Conservation (phyloP, 768 basidiomycete genomes). For the Calocera viscosa region DNA sequence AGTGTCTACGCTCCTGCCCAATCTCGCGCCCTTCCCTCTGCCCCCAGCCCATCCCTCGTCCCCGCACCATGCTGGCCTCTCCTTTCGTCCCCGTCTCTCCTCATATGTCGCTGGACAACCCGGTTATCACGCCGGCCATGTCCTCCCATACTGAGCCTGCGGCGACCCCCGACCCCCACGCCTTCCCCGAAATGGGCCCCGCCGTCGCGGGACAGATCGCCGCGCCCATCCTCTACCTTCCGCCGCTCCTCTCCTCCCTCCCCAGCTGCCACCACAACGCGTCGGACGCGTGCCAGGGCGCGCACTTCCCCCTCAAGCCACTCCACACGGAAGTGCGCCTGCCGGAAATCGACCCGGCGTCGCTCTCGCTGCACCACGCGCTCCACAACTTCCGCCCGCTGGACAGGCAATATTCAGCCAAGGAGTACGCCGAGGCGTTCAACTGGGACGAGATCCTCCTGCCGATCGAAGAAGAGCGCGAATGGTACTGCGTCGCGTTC, state of each 20-base stretch:
- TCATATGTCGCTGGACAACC: neutral
- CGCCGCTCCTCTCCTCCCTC: slow-evolving; percentile 69
- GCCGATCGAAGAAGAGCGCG: slow-evolving; percentile 57
- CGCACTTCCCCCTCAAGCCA: slow-evolving; percentile 26
- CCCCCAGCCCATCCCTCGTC: slow-evolving; percentile 13
- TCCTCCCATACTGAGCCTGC: neutral
- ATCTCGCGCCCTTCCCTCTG: neutral
- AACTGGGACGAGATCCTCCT: slow-evolving; percentile 70
- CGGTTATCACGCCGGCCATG: neutral
- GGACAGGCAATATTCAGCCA: slow-evolving; percentile 46
- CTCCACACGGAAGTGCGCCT: slow-evolving; percentile 59
- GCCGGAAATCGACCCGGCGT: slow-evolving; percentile 74
- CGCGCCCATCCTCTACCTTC: slow-evolving; percentile 60
- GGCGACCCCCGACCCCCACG: neutral
- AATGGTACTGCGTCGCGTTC: slow-evolving; percentile 91
- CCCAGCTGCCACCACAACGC: slow-evolving; percentile 31
- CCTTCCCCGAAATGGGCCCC: slow-evolving; percentile 1
- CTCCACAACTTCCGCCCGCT: slow-evolving; percentile 60
- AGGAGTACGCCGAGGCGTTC: slow-evolving; percentile 64
- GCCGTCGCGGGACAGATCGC: slow-evolving; percentile 2
- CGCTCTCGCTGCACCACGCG: slow-evolving; percentile 73
- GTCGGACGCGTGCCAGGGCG: slow-evolving; percentile 15
- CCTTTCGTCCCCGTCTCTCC: neutral
- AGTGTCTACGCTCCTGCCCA: neutral
- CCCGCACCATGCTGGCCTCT: slow-evolving; percentile 12